Conservation (phyloP, 2,329 filamentous ascomycete species). For the Nigrospora sphaerica region DNA sequence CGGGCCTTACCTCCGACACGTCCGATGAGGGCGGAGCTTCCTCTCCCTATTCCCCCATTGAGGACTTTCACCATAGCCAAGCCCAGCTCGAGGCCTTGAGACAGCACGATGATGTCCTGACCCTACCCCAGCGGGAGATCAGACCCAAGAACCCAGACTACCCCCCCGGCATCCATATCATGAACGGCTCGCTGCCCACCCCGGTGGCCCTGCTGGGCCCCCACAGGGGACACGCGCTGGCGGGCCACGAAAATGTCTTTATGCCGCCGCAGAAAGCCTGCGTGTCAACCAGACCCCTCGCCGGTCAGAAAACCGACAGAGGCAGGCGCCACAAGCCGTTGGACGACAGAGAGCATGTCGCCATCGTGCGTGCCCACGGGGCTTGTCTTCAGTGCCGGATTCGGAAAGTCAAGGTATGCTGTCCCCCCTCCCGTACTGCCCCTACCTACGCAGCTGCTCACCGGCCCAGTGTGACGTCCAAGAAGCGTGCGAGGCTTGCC, state of each 20-base stretch:
- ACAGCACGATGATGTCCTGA: constrained; percentile 23
- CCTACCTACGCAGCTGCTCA: constrained; percentile 8
- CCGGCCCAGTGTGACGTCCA: constrained; percentile 28
- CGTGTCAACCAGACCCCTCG: no score
- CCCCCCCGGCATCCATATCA: background rate
- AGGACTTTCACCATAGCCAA: constrained; percentile 11
- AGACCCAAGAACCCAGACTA: constrained; percentile 15
- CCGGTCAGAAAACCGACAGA: constrained; percentile 9
- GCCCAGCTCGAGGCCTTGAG: constrained; percentile 9
- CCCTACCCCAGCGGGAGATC: constrained; percentile 20
- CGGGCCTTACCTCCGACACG: constrained; percentile 22
- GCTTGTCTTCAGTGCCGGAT: constrained; percentile 42
- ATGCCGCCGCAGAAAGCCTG: no score
- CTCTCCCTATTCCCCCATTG: constrained; percentile 18
- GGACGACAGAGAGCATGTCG: constrained; percentile 33
- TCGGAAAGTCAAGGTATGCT: constrained; percentile 39
- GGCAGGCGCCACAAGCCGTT: constrained; percentile 20
- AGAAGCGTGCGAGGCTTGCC: constrained; percentile 20
- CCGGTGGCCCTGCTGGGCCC: background rate
- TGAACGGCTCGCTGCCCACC: background rate
- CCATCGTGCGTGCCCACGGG: constrained; percentile 38
- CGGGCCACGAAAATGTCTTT: background rate
- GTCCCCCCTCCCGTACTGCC: constrained; percentile 10
- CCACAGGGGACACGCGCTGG: background rate
- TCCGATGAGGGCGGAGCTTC: constrained; percentile 23